Percentiles rank a stretch among this genome's conserved stretches.
Conservation (phyloP, 164 flowering plant genomes). For the Piper betle region DNA sequence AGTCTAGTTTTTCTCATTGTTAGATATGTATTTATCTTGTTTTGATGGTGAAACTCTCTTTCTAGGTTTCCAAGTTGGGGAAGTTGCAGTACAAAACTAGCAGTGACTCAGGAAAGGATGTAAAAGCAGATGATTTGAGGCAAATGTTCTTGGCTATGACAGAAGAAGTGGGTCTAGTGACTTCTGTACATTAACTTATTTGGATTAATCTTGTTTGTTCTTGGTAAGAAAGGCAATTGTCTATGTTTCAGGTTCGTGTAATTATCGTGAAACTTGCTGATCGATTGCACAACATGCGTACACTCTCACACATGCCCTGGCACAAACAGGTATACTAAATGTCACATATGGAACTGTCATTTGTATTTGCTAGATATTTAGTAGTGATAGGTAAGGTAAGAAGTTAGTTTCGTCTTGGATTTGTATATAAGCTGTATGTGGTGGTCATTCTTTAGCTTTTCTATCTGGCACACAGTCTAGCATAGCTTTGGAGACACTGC, state of each 20-base stretch:
- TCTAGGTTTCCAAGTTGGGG: slow-evolving; percentile 93
- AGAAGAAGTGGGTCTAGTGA: slow-evolving; percentile 52
- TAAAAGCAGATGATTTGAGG: slow-evolving; percentile 91
- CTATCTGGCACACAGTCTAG: slow-evolving; percentile 44
- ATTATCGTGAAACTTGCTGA: slow-evolving; percentile 98
- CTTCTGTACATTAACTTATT: not conserved
- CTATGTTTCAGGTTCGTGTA: slow-evolving; percentile 69
- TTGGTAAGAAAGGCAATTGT: not conserved
- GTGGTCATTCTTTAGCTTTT: not conserved
- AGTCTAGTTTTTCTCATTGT: not conserved
- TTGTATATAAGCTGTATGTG: not conserved
- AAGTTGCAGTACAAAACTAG: slow-evolving; percentile 65
- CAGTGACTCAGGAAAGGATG: slow-evolving; percentile 72
- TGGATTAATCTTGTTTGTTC: not conserved
- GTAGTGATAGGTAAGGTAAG: not conserved
- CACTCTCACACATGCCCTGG: slow-evolving; percentile 92
- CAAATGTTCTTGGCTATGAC: slow-evolving; percentile 99
- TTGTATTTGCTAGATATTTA: not conserved
- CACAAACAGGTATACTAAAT: slow-evolving; percentile 68
- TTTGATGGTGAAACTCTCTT: not conserved
- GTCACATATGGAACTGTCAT: not conserved
- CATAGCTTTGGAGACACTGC: slow-evolving; percentile 87
- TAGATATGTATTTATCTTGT: not conserved
- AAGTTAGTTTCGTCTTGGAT: too few relatives aligned
- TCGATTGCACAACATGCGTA: slow-evolving; percentile 97